Percentiles rank a stretch among this genome's conserved stretches.
These are phyloP conservation scores for Diaporthe caulivora DNA, from an alignment of 2,329 filamentous ascomycete genomes.

Conservation along the genomic window DNA sequence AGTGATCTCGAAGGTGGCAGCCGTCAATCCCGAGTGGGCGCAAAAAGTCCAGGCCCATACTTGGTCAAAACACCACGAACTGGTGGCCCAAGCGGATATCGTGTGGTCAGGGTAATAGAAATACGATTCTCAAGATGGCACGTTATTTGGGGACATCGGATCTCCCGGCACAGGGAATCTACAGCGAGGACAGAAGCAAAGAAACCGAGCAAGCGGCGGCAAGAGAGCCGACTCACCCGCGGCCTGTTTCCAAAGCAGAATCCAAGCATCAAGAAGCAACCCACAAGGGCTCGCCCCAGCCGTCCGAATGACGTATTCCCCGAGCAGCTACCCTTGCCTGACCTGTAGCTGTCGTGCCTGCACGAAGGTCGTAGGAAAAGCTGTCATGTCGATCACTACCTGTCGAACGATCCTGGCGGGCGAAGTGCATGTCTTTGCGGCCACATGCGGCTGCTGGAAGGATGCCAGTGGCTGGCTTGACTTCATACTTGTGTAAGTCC, in stretches of 20 bases:
- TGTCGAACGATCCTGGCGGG: conserved; percentile 26
- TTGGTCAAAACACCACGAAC: neutral
- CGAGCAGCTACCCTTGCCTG: conserved; percentile 15
- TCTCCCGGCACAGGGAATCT: neutral
- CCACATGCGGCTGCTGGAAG: conserved; percentile 16
- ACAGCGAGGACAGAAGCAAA: conserved; percentile 13
- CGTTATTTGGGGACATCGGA: neutral
- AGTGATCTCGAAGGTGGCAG: neutral
- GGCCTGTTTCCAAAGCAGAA: conserved; percentile 11
- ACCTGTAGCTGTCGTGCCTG: neutral
- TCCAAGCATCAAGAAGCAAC: conserved; percentile 14
- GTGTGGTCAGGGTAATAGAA: neutral
- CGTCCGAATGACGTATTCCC: conserved; percentile 35
- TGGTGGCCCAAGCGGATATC: conserved; percentile 1
- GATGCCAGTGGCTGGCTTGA: conserved; percentile 22
- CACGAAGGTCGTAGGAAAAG: neutral
- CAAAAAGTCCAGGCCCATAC: neutral
- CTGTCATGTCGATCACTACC: conserved; percentile 31
- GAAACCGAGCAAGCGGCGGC: too few species aligned
- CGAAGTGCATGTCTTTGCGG: conserved; percentile 17
- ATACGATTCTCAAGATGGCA: neutral
- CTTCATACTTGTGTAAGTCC: conserved; percentile 38
- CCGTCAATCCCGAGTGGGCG: neutral
- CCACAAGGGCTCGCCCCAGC: conserved; percentile 6
- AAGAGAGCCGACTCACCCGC: conserved; percentile 7